Base-by-base conservation (phyloP, 2,329 filamentous ascomycete species). In the Talaromyces sp. region DNA sequence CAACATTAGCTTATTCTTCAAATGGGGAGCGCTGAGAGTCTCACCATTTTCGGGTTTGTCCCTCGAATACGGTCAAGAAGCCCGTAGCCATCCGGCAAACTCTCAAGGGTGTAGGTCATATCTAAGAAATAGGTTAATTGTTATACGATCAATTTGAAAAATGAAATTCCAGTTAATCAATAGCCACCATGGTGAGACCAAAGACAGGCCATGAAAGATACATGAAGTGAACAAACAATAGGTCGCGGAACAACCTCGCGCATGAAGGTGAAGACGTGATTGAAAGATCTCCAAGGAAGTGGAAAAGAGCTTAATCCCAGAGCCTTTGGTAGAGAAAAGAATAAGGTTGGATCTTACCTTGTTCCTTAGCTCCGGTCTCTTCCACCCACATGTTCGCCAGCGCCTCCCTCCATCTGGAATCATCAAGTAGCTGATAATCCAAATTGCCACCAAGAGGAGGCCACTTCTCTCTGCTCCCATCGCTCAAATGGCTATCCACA, bases 31-130 rank as follows among this genome's bases (percentile, higher is more conserved):
- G 13, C 13, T 7, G 8, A 35, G 7, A n/a, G n/a, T n/a, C n/a
- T n/a, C n/a, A n/a, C n/a, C n/a, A n/a, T 27, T 27, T 27, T 27
- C 24, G 9, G 24, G 24, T 27, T 22, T 7, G 22, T 29, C 6
- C 62, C 62, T n/a, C 82, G 75, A 1, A 75, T 69, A 22, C 77
- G 75, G 43, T 83, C 75, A 60, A 77, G 81, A 0, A 84, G 62
- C 0, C 68, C 70, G 63, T 84, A 87, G 2, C 82, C 82, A 3
- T 75, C 65, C 2, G 84, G 84, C 0, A 86, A 67, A 14, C 66
- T 64, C 48, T 84, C 76, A 1, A 87, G 71, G 2, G 70, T 73
- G 64, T 85, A 85, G 2, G 66, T 66, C 10, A 76, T 65, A 2
- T 75, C 76, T 78, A 47, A 20, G 43, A 7, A 45, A n/a, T 35